Base-by-base conservation (phyloP, 2,329 filamentous ascomycete genomes). In the Fusarium sp. region DNA sequence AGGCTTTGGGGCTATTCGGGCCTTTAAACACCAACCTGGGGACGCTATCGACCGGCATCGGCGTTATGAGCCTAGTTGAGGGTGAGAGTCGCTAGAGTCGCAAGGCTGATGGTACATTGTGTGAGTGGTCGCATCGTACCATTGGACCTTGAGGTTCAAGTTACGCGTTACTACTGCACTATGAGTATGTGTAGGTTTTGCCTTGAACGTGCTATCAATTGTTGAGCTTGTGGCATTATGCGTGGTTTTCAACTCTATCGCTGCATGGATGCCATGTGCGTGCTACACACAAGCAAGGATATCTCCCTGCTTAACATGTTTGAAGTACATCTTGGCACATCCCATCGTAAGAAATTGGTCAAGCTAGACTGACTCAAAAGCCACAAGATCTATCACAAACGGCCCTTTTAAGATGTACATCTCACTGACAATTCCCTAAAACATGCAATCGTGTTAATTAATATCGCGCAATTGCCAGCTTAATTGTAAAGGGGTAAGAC, bases 41-140 rank as follows among this genome's bases (percentile, higher is more conserved):
- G 25, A 48, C 48, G 40, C 64, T 67, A 67, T 44, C 22, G 62
- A 49, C 62, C 62, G 62, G 62, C 64, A 66, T 67, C 64, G 62
- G 62, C 44, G 37, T 22, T 56, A 56, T 55, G 20, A 49, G 30
- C 56, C 56, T 66, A 37, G 40, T 66, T 46, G 27, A 58, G 60
- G 40, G 20, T 20, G 20, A 20, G 20, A 20, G 20, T 20, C 20
- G 20, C 20, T 20, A 20, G 30, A 29, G 13, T 18, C 22, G 5
- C 54, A 61, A 54, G 62, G 62, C 63, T 60, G 57, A 40, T 44
- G 41, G 25, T 47, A 42, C 29, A 32, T 27, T 58, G 54, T 57
- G 18, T 58, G 32, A 62, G 47, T 34, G 42, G 20, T 9, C 25
- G 3, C 4, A 27, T 30, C 4, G 16, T 18, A 13, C 20, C 22